Evolutionary conservation across 176 grass and related monocot species (phyloP).

Genomic region (Dactylis glomerata): DNA sequence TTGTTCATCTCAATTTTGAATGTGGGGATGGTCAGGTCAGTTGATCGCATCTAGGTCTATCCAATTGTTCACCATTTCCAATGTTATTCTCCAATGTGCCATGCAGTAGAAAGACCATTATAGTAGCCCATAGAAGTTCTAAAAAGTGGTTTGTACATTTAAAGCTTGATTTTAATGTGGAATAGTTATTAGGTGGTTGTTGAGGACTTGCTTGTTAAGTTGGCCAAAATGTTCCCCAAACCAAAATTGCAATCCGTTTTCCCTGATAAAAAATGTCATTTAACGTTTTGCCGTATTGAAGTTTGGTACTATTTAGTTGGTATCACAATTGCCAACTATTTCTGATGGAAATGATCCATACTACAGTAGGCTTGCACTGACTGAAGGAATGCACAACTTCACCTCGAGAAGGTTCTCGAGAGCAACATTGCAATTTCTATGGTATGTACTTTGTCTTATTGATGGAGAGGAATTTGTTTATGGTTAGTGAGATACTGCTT

Average conservation of each 20-base stretch:
- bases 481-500: no score
- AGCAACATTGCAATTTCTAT: no score
- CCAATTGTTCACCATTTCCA: background rate
- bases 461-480: no score
- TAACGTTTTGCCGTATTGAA: slow-evolving; percentile 83
- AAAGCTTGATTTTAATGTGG: slow-evolving; percentile 93
- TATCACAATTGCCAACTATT: background rate
- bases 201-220: no score
- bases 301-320: slow-evolving; percentile 31
- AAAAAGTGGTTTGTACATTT: slow-evolving; percentile 22
- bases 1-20: slow-evolving; percentile 90
- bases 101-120: slow-evolving; percentile 25
- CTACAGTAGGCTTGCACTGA: slow-evolving; percentile 82
- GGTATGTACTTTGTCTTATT: slow-evolving; percentile 44
- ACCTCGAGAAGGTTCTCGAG: slow-evolving; percentile 92
- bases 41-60: slow-evolving; percentile 6
- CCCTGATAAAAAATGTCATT: slow-evolving; percentile 86
- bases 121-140: slow-evolving; percentile 9
- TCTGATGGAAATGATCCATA: background rate
- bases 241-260: slow-evolving; percentile 83
- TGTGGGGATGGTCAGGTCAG: slow-evolving; percentile 93
- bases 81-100: background rate
- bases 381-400: slow-evolving; percentile 75
- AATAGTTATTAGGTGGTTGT: no score
- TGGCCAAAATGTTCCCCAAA: slow-evolving; percentile 77